Evolutionary conservation across 2,329 filamentous ascomycete species (phyloP), one percentile per base, ranked within the genome.

Genomic region (Sporothrix variecibatus): DNA sequence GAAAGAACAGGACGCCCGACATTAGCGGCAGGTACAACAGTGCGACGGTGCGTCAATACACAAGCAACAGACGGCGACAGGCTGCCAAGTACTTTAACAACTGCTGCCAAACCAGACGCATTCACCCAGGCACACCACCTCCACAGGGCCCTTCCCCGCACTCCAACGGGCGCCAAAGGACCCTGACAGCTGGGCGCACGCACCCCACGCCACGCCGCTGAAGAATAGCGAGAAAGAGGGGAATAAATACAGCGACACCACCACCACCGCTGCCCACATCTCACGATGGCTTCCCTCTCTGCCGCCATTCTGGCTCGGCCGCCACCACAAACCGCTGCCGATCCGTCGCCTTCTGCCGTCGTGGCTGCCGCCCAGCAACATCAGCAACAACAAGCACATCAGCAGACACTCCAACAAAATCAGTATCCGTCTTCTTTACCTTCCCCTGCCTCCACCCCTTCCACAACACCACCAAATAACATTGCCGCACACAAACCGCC

Each of bases 241-340:
- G 40, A 43, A 12, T 49, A 49, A 49, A 49, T 49, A 60, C 34
- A 40, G 60, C 60, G 40, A 20, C 34, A 60, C 8, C 26, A 60
- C 60, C 34, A 26, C 60, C 31, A 3, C 20, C 28, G 28, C 58
- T 20, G 7, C 11, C 4, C 11, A 3, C 62, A 11, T 65, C 62
- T 34, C 67, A 34, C 67, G 43, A 71, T 56, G 71, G 71, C 71
- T 20, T 72, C 71, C 2, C 58, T 72, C 43, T 72, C 71, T 3
- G 71, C 71, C 26, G 56, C 51, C 70, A 34, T 65, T 31, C 58
- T 72, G 68, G 68, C 68, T 28, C 68, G 71, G 71, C 70, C 71
- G 71, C 71, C 71, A 40, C 58, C 71, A 53, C 26, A 26, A 17
- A 28, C 40, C 28, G 67, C 67, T 28, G 28, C 67, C 43, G 67